Percentiles rank a stretch among this genome's conserved stretches.
These are phyloP conservation scores for Leucosporidium creatinivorum DNA, from an alignment of 768 basidiomycete genomes.

Conservation along the genomic window DNA sequence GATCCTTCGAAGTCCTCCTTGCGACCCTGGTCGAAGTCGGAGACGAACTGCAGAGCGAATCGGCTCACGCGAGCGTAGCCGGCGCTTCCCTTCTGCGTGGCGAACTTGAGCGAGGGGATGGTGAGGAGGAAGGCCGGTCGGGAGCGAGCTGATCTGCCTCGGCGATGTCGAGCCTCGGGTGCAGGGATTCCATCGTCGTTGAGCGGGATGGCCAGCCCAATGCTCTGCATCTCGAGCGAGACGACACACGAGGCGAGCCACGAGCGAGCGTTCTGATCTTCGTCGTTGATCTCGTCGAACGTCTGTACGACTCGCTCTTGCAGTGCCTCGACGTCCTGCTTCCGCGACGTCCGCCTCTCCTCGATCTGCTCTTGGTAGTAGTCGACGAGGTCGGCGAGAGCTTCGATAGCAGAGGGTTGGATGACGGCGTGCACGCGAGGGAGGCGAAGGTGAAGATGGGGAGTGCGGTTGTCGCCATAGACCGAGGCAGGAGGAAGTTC, in stretches of 20 bases:
- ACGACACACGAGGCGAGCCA: slow-evolving; percentile 45
- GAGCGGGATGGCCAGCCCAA: slow-evolving; percentile 88
- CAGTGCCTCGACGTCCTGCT: slow-evolving; percentile 70
- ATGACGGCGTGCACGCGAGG: slow-evolving; percentile 83
- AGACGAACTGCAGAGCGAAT: slow-evolving; percentile 72
- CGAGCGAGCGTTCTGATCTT: slow-evolving; percentile 24
- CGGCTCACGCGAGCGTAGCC: slow-evolving; percentile 65
- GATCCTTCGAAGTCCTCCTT: slow-evolving; percentile 53
- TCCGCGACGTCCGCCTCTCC: slow-evolving; percentile 64
- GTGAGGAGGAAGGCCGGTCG: slow-evolving; percentile 76
- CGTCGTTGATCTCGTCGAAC: slow-evolving; percentile 50
- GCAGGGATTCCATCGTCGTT: slow-evolving; percentile 51
- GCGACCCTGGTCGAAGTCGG: slow-evolving; percentile 68
- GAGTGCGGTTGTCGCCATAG: slow-evolving; percentile 6
- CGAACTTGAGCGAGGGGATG: slow-evolving; percentile 65
- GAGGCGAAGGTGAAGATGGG: slow-evolving; percentile 50
- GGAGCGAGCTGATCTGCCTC: slow-evolving; percentile 42
- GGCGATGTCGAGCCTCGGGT: slow-evolving; percentile 24
- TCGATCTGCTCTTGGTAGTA: slow-evolving; percentile 62
- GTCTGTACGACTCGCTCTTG: slow-evolving; percentile 57
- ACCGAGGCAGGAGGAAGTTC: slow-evolving; percentile 11
- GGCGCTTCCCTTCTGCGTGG: slow-evolving; percentile 64
- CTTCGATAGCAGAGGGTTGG: slow-evolving; percentile 86
- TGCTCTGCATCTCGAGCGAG: slow-evolving; percentile 47
- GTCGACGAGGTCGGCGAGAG: slow-evolving; percentile 82